Evolutionary conservation across 441 rosid species (phyloP).

Genomic region (Pelargonium citronellum): DNA sequence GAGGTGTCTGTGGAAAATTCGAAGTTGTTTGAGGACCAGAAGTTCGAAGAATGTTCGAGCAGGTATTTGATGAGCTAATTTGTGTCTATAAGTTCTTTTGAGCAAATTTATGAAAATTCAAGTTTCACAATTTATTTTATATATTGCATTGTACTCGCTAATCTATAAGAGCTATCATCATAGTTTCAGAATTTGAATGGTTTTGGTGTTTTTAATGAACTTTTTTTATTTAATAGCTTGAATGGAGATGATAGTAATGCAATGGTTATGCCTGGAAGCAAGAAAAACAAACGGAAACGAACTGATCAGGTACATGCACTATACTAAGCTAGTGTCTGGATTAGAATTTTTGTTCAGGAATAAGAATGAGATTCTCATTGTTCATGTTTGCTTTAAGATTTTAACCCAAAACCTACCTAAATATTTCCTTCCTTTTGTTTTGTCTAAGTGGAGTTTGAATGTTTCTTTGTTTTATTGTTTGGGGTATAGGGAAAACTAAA

Average conservation of each 20-base stretch:
- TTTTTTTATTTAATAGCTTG: slow-evolving; percentile 25
- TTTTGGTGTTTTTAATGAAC: not conserved
- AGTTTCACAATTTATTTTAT: not conserved
- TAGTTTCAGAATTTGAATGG: not conserved
- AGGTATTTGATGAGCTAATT: not conserved
- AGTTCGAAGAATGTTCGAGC: not conserved
- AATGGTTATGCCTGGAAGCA: slow-evolving; percentile 48
- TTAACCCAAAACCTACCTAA: not conserved
- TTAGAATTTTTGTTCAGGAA: slow-evolving; percentile 3
- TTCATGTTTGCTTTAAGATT: not conserved
- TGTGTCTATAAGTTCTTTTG: not conserved
- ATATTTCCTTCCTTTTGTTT: not conserved
- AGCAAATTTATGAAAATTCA: not conserved
- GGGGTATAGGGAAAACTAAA: not conserved
- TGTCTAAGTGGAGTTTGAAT: slow-evolving; percentile 8
- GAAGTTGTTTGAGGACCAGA: not conserved
- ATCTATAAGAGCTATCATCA: not conserved
- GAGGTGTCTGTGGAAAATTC: not conserved
- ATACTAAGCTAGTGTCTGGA: no score
- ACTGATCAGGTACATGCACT: slow-evolving; percentile 30
- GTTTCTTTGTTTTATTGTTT: slow-evolving; percentile 4
- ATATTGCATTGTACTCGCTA: no score
- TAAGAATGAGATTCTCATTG: slow-evolving; percentile 6
- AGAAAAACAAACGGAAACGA: slow-evolving; percentile 34
- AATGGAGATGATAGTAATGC: slow-evolving; percentile 56